These are phyloP conservation scores for Penicillium goetzii DNA, from an alignment of 495 filamentous ascomycete species.

Conservation along the genomic window DNA sequence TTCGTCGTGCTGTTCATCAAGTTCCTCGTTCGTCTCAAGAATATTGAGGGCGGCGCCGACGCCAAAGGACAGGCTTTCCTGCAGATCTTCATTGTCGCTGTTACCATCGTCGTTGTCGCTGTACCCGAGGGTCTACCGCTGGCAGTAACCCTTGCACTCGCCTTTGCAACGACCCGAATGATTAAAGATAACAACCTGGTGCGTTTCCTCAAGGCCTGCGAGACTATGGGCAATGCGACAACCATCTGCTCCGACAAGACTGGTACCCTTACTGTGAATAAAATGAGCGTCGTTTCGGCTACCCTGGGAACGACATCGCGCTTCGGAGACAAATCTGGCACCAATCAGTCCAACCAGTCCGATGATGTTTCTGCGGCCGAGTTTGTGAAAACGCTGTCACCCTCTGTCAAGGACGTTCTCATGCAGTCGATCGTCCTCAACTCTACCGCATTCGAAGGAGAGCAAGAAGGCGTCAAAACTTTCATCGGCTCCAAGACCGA, in stretches of 20 bases:
- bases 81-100: slow-evolving; percentile 90
- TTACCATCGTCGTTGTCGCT: slow-evolving; percentile 94
- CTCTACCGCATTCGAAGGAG: slow-evolving; percentile 87
- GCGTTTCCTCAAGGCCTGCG: slow-evolving; percentile 86
- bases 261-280: slow-evolving; percentile 91
- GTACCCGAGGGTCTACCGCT: slow-evolving; percentile 93
- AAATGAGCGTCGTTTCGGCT: slow-evolving; percentile 85
- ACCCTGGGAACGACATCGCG: slow-evolving; percentile 69
- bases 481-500: slow-evolving; percentile 94
- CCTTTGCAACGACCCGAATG: slow-evolving; percentile 95
- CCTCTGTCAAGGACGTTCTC: slow-evolving; percentile 64
- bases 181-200: slow-evolving; percentile 94
- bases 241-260: slow-evolving; percentile 98
- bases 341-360: slow-evolving; percentile 21
- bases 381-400: slow-evolving; percentile 61
- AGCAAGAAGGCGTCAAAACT: slow-evolving; percentile 63
- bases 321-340: slow-evolving; percentile 62
- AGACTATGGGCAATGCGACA: slow-evolving; percentile 98
- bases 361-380: slow-evolving; percentile 57
- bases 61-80: slow-evolving; percentile 87
- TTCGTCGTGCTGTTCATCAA: slow-evolving; percentile 94
- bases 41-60: slow-evolving; percentile 55
- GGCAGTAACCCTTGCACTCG: slow-evolving; percentile 89
- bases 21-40: slow-evolving; percentile 71
- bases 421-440: slow-evolving; percentile 80